Percentiles rank a stretch among this genome's conserved stretches.
Evolutionary conservation across 2,329 filamentous ascomycete genomes (phyloP).

Genomic region (Neurospora crassa): DNA sequence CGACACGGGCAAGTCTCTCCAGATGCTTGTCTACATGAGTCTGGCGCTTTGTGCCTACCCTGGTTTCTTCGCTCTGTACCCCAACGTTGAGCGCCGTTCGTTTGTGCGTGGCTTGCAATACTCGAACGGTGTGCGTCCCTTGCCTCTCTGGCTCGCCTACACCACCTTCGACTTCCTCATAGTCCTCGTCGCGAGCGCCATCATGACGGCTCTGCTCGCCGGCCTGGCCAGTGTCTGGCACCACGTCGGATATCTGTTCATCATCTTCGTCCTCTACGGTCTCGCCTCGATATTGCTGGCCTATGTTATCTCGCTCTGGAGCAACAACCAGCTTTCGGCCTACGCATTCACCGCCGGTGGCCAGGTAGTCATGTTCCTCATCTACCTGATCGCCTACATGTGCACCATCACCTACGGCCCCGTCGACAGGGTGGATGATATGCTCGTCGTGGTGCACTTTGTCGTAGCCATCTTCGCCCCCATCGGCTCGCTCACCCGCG

Average conservation of each 20-base stretch:
- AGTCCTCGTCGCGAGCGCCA: conserved; percentile 54
- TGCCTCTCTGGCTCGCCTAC: conserved; percentile 81
- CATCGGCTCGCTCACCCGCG: conserved; percentile 63
- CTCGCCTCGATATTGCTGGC: conserved; percentile 65
- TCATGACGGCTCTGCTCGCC: conserved; percentile 61
- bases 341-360: conserved; percentile 75
- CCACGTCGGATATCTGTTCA: conserved; percentile 68
- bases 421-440: conserved; percentile 56
- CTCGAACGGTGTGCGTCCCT: conserved; percentile 76
- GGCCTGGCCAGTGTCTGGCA: conserved; percentile 61
- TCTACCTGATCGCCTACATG: conserved; percentile 65
- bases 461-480: conserved; percentile 66
- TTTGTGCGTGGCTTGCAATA: conserved; percentile 82
- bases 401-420: conserved; percentile 66
- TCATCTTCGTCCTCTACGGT: conserved; percentile 73
- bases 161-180: conserved; percentile 70
- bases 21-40: conserved; percentile 73
- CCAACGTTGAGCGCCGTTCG: conserved; percentile 69
- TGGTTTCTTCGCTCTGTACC: conserved; percentile 81
- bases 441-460: conserved; percentile 64
- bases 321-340: conserved; percentile 68
- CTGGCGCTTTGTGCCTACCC: conserved; percentile 71
- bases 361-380: conserved; percentile 62
- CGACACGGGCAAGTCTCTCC: conserved; percentile 60
- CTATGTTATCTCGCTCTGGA: conserved; percentile 75